Conservation (phyloP, 306 rosid species). For the Cucumis hystrix region DNA sequence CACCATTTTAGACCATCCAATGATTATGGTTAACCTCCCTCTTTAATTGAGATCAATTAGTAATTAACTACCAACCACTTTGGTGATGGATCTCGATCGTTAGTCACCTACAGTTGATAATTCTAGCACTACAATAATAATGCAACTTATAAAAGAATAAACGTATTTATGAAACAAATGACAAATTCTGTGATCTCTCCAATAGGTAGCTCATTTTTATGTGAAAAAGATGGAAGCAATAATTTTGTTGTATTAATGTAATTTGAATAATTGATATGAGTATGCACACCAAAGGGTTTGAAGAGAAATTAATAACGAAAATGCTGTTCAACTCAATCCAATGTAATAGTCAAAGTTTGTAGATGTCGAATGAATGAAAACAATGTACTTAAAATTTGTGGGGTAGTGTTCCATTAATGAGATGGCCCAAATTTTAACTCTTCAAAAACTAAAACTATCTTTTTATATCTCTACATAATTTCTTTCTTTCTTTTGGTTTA, state of each 20-base stretch:
- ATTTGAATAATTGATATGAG: not conserved
- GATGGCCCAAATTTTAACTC: not conserved
- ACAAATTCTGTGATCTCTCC: no score
- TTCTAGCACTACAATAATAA: no score
- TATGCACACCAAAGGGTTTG: not conserved
- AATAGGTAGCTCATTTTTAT: no score
- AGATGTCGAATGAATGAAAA: not conserved
- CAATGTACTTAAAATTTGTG: not conserved
- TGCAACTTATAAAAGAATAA: no score
- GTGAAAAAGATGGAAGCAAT: no score
- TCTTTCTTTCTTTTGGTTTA: not conserved
- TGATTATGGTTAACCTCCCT: no score
- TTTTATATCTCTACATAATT: not conserved
- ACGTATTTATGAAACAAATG: no score
- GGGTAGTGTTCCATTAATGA: not conserved
- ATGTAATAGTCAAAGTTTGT: not conserved
- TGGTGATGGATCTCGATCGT: no score
- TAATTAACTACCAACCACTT: no score
- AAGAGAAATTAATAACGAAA: not conserved
- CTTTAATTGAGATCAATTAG: no score
- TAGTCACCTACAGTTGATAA: no score
- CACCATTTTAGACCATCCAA: no score
- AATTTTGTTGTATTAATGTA: not conserved
- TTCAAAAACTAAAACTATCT: not conserved
- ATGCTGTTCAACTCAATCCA: not conserved